Conservation (phyloP, 2,329 filamentous ascomycete genomes). For the Fusarium bulbicola region DNA sequence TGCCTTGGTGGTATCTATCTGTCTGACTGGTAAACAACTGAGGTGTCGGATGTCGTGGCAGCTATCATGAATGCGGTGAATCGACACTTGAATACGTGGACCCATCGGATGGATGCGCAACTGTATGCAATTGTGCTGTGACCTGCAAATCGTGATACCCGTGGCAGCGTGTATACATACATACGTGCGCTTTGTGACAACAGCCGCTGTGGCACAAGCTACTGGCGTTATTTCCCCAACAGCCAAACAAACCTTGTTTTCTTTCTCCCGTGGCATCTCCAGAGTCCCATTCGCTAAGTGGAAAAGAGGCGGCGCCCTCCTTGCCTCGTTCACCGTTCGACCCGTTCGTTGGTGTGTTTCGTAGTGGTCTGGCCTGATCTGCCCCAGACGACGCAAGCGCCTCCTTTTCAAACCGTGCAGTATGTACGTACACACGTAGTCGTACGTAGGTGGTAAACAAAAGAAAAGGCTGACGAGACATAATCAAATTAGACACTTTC, state of each 20-base stretch:
- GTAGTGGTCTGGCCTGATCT: background rate
- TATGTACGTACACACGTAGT: background rate
- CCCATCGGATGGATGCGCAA: slow-evolving; percentile 10
- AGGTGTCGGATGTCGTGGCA: slow-evolving; percentile 21
- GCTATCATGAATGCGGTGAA: slow-evolving; percentile 24
- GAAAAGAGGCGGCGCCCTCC: slow-evolving; percentile 16
- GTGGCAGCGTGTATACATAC: background rate
- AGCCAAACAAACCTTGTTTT: slow-evolving; percentile 13
- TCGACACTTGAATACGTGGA: slow-evolving; percentile 29
- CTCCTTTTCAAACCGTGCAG: slow-evolving; percentile 28
- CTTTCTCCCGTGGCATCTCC: background rate
- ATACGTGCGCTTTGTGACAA: background rate
- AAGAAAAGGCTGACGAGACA: background rate
- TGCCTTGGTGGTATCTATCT: background rate
- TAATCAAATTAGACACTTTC: slow-evolving; percentile 33
- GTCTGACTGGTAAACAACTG: slow-evolving; percentile 4
- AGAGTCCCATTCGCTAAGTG: slow-evolving; percentile 21
- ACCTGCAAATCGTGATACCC: slow-evolving; percentile 1
- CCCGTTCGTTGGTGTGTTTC: slow-evolving; percentile 30
- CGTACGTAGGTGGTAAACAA: background rate
- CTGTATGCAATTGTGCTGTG: slow-evolving; percentile 2
- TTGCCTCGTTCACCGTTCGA: slow-evolving; percentile 18
- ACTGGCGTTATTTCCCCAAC: slow-evolving; percentile 1
- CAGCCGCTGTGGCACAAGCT: slow-evolving; percentile 3
- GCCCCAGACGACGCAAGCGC: slow-evolving; percentile 20